phyloP scores from a whole-genome alignment of 2,329 filamentous ascomycete species.

The Epichloe sibirici region DNA sequence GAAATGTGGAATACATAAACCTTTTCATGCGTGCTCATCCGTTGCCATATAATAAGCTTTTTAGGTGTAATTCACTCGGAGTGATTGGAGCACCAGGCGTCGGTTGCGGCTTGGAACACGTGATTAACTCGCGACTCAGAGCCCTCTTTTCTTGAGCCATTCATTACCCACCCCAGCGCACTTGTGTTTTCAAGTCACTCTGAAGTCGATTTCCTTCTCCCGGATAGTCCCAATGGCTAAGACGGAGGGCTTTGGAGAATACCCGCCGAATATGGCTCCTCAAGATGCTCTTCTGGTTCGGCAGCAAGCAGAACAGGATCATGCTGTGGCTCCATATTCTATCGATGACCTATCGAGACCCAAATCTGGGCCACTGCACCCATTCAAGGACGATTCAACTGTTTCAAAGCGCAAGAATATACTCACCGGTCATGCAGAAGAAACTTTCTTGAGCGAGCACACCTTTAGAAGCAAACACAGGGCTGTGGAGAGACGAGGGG shows the following conservation, averaged over 20 bases:
- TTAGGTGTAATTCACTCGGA: too few species aligned
- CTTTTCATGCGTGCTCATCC: too few species aligned
- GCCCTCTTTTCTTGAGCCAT: too few species aligned
- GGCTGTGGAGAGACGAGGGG: slow-evolving; percentile 58
- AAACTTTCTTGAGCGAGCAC: slow-evolving; percentile 80
- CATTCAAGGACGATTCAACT: slow-evolving; percentile 53
- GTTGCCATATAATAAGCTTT: too few species aligned
- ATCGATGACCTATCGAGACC: slow-evolving; percentile 60
- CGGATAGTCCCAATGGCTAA: slow-evolving; percentile 6
- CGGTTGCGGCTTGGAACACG: too few species aligned
- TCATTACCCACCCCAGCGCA: neutral
- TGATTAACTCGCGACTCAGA: too few species aligned
- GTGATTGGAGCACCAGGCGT: too few species aligned
- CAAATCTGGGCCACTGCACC: slow-evolving; percentile 57
- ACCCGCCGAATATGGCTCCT: slow-evolving; percentile 54
- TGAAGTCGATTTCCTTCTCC: neutral
- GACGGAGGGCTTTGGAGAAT: slow-evolving; percentile 52
- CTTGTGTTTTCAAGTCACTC: neutral
- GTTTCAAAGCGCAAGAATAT: slow-evolving; percentile 66
- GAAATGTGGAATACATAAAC: neutral
- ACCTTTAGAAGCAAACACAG: slow-evolving; percentile 82
- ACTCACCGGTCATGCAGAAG: slow-evolving; percentile 74
- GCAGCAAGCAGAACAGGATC: slow-evolving; percentile 40
- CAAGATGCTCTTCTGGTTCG: slow-evolving; percentile 51
- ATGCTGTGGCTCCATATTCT: slow-evolving; percentile 53